Base-by-base conservation (phyloP, 805 yeast species). In the Wickerhamomyces ciferrii region DNA sequence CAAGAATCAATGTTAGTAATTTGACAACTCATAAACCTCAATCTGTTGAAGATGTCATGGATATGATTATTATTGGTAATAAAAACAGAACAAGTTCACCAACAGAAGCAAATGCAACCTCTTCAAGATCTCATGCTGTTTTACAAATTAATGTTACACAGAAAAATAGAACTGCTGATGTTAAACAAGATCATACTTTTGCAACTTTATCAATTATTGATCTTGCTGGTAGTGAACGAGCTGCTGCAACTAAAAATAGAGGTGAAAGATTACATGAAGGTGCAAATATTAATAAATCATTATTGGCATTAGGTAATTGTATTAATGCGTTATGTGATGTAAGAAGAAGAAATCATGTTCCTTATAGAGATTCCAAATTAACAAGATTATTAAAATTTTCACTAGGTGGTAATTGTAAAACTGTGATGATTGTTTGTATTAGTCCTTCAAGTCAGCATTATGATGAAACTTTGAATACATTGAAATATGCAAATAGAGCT, bases 401-500 rank as follows among this genome's bases (percentile, higher is more conserved):
- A 0, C 69, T 92, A 14, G 97, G 97, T 3, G 97, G 97, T 0
- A 88, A 89, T 60, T 92, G 98, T 66, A 85, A 87, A 61, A 92
- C 98, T 0, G 91, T 89, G 5, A 92, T 92, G 98, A 87, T 92
- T 53, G 97, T 90, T 2, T 92, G 98, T 65, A 78, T 92, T 3
- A 84, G 95, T 4, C 97, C 97, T 0, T 85, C 90, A 48, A 78
- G 87, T 27, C 74, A 72, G 39, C 97, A 92, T 63, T 90, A 89
- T 62, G 98, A 92, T 59, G 98, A 92, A 60, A 91, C 98, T 1
- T 70, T 87, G 44, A 92, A 92, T 62, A 88, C 97, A 0, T 74
- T 92, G 50, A 87, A 88, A 61, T 92, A 91, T 63, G 97, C 97
- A 0, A 82, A 89, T 60, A 70, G 97, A 38, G 97, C 97, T 15